These are phyloP conservation scores for Rhizopus stolonifer DNA, from an alignment of 371 early-diverging fungal species.

Conservation along the genomic window DNA sequence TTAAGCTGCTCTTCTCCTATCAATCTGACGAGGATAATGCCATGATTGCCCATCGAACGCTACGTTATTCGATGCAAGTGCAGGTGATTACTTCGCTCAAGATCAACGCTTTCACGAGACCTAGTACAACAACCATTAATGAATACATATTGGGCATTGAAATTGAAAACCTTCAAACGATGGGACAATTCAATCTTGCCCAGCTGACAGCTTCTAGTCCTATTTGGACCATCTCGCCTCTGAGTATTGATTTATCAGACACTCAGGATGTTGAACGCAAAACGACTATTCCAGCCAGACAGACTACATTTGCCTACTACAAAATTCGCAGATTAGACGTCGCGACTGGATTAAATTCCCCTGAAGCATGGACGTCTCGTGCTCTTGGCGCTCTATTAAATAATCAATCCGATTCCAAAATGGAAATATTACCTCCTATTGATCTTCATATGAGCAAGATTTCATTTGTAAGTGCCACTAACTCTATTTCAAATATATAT, in stretches of 20 bases:
- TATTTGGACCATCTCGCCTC: conserved; percentile 65
- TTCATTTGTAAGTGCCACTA: conserved; percentile 43
- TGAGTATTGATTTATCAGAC: conserved; percentile 38
- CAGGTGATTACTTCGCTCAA: conserved; percentile 84
- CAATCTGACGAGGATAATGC: conserved; percentile 70
- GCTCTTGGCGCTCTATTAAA: conserved; percentile 46
- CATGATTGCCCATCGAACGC: conserved; percentile 65
- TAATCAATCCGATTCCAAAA: conserved; percentile 22
- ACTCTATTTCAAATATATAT: too few species aligned
- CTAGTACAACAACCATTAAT: conserved; percentile 67
- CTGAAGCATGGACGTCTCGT: conserved; percentile 53
- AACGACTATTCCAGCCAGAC: conserved; percentile 55
- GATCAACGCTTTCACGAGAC: conserved; percentile 92
- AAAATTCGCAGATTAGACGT: conserved; percentile 38
- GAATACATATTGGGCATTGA: conserved; percentile 91
- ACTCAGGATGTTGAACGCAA: conserved; percentile 38
- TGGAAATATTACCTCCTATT: conserved; percentile 32
- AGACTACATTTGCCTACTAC: conserved; percentile 66
- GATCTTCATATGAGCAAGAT: conserved; percentile 39
- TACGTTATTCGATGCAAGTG: conserved; percentile 58
- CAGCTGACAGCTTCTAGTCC: conserved; percentile 77
- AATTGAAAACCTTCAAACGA: conserved; percentile 71
- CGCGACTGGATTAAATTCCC: conserved; percentile 22
- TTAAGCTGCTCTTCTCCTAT: conserved; percentile 69
- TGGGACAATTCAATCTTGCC: conserved; percentile 58